Evolutionary conservation across 805 yeast species (phyloP), one percentile per base, ranked within the genome.

Genomic region (Kurtzmaniella fragi): DNA sequence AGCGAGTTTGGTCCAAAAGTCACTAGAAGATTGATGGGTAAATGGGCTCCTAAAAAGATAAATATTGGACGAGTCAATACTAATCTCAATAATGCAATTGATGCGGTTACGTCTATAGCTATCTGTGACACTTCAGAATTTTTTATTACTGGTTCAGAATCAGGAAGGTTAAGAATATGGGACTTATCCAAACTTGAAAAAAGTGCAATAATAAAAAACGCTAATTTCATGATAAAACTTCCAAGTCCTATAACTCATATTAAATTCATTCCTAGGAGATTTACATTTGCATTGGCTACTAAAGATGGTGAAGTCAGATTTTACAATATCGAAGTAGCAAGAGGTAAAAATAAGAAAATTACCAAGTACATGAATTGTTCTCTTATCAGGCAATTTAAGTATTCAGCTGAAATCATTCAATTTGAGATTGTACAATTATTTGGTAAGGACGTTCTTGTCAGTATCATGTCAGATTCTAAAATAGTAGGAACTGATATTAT

Each of bases 91-190:
- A 48, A 46, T 6, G 44, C 46, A 1, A 51, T 55, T 8, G 70
- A 62, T 32, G 57, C 59, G 1, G 65, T 89, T n/a, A 78, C 70
- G 16, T 62, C 80, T 20, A 53, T 88, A 7, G 75, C 71, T 1
- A 73, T 77, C 0, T 71, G 85, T 4, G 80, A 83, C 0, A 80
- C 82, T 23, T 72, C 78, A 12, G 74, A 75, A 17, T 82, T 77
- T 46, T 80, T 91, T 45, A 63, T 88, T 2, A 80, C 93, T 2
- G 95, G 89, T 2, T 86, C 93, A 6, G 84, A 80, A 35, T 73
- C 74, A 23, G 96, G 97, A 0, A 53, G 64, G 1, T 51, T 93
- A 30, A 82, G 78, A 46, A 59, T 91, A 0, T 93, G 97, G 97
- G 95, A 87, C 52, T 59, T 81, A 1, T 50, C 63, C 8, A 76